Conservation (phyloP, 2,329 filamentous ascomycete species). For the Juglanconis juglandina region DNA sequence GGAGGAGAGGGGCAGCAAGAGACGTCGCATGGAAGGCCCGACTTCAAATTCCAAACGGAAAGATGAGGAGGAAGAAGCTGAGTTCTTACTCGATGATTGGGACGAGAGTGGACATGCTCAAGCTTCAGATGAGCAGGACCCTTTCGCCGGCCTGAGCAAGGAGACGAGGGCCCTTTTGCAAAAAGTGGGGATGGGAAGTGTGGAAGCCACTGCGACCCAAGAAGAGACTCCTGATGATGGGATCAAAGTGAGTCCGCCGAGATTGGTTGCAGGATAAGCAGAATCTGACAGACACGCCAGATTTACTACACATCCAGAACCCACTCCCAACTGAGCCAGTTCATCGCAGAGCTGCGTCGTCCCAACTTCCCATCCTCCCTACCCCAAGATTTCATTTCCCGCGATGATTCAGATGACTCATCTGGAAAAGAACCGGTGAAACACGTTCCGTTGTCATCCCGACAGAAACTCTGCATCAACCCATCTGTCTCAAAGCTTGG, state of each 20-base stretch:
- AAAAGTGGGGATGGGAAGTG: constrained; percentile 51
- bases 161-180: constrained; percentile 74
- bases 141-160: constrained; percentile 61
- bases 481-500: constrained; percentile 69
- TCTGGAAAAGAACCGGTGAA: constrained; percentile 61
- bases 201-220: constrained; percentile 27
- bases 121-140: constrained; percentile 30
- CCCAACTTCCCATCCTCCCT: constrained; percentile 74
- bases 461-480: constrained; percentile 89
- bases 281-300: constrained; percentile 29
- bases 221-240: constrained; percentile 55
- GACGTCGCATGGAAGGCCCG: constrained; percentile 40
- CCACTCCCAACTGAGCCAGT: constrained; percentile 87
- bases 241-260: constrained; percentile 53
- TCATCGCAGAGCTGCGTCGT: constrained; percentile 75
- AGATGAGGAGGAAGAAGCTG: constrained; percentile 52
- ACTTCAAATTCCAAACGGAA: constrained; percentile 16
- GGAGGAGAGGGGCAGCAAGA: constrained; percentile 48
- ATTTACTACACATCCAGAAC: constrained; percentile 92
- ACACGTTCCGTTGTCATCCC: constrained; percentile 77
- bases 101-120: constrained; percentile 46
- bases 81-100: constrained; percentile 70
- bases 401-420: background rate
- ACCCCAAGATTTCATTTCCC: constrained; percentile 35
- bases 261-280: background rate